Evolutionary conservation across 208 protist genomes (phyloP).

Genomic region (Endotrypanum monterogeii): DNA sequence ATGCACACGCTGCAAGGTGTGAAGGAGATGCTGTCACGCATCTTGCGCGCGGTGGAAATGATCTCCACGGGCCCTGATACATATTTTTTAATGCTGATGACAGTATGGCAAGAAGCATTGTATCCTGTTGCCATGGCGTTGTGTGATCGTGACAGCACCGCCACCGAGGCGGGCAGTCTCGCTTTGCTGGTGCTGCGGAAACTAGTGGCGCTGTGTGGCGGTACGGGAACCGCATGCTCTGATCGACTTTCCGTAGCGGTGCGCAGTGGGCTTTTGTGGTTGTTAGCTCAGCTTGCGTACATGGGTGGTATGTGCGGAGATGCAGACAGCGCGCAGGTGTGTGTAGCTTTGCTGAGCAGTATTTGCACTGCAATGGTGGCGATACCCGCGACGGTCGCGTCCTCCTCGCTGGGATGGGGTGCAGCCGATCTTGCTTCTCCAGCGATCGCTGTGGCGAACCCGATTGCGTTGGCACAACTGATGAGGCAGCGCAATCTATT

Average conservation of each 20-base stretch:
- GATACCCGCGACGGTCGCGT: constrained; percentile 14
- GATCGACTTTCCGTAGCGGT: constrained; percentile 39
- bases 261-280: constrained; percentile 39
- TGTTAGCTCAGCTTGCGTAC: constrained; percentile 76
- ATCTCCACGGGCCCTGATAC: constrained; percentile 13
- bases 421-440: constrained; percentile 6
- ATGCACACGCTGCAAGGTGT: constrained; percentile 78
- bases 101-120: constrained; percentile 67
- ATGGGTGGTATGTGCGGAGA: constrained; percentile 81
- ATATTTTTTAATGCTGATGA: constrained; percentile 48
- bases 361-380: constrained; percentile 60
- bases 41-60: constrained; percentile 33
- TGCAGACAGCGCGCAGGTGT: constrained; percentile 70
- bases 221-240: constrained; percentile 22
- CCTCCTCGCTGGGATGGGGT: neutral
- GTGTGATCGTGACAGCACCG: constrained; percentile 43
- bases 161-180: constrained; percentile 69
- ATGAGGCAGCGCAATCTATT: constrained; percentile 26
- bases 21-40: constrained; percentile 76
- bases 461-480: neutral
- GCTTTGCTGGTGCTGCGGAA: constrained; percentile 77
- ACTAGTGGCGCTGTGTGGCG: constrained; percentile 50
- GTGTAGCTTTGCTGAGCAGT: constrained; percentile 72
- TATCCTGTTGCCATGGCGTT: constrained; percentile 65
- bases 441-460: constrained; percentile 5